Evolutionary conservation across 2,329 filamentous ascomycete species (phyloP).

Genomic region (Colletotrichum horii): DNA sequence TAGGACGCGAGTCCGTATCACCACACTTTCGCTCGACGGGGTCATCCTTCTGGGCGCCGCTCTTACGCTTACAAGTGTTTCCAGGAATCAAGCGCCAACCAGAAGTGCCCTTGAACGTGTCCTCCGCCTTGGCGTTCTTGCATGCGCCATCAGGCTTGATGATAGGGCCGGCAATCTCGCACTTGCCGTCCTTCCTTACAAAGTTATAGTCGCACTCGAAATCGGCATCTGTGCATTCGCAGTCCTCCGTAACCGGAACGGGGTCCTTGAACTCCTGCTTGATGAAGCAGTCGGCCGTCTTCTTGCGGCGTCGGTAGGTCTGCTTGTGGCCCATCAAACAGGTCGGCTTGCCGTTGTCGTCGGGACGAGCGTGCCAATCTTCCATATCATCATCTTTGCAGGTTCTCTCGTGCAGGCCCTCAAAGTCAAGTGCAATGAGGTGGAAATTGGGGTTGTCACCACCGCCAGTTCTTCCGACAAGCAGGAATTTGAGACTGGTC

Average conservation of each 20-base stretch:
- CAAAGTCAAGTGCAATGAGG: conserved; percentile 83
- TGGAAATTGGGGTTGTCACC: conserved; percentile 59
- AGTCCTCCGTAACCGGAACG: conserved; percentile 71
- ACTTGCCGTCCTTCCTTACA: conserved; percentile 65
- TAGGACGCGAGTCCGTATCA: conserved; percentile 54
- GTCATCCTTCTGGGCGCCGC: conserved; percentile 71
- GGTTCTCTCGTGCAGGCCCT: conserved; percentile 77
- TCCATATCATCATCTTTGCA: conserved; percentile 84
- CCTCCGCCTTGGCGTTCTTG: conserved; percentile 64
- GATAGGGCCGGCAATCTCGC: conserved; percentile 66
- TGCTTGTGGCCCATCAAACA: conserved; percentile 98
- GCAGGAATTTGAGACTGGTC: conserved; percentile 87
- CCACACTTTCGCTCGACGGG: conserved; percentile 78
- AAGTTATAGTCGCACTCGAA: conserved; percentile 99
- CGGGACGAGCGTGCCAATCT: conserved; percentile 83
- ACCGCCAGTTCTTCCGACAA: conserved; percentile 67
- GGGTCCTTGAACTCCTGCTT: conserved; percentile 85
- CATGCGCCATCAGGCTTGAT: conserved; percentile 75
- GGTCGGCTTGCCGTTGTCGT: conserved; percentile 79
- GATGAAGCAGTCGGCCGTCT: conserved; percentile 87
- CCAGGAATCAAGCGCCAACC: conserved; percentile 93
- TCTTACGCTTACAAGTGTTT: conserved; percentile 70
- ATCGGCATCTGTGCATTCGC: conserved; percentile 82
- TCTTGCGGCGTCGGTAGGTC: conserved; percentile 83
- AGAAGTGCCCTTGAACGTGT: conserved; percentile 83